Conservation (phyloP, 345 rosid genomes). For the Punica granatum region DNA sequence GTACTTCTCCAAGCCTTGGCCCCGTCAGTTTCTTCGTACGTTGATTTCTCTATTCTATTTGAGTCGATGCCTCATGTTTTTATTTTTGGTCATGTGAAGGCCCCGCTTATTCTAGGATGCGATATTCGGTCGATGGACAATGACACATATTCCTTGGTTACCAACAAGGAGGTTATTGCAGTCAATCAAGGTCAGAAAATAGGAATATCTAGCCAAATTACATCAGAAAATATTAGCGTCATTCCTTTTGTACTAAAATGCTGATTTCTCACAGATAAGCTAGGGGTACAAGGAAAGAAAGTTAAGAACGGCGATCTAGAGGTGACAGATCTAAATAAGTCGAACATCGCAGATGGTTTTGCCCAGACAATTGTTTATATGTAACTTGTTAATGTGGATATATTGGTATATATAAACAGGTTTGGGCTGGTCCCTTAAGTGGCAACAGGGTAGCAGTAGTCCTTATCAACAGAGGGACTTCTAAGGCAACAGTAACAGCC, state of each 20-base stretch:
- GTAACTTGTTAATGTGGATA: neutral
- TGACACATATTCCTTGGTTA: conserved; percentile 41
- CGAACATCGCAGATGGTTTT: neutral
- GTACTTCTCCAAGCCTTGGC: conserved; percentile 1
- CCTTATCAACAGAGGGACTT: conserved; percentile 48
- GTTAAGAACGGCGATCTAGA: conserved; percentile 54
- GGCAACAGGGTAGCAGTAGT: conserved; percentile 48
- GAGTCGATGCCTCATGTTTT: neutral
- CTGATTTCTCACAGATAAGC: conserved; percentile 35
- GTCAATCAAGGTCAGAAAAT: conserved; percentile 59
- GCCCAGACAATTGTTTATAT: neutral
- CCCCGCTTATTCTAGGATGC: conserved; percentile 75
- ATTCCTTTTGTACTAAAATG: neutral
- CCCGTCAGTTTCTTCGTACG: neutral
- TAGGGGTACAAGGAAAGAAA: conserved; percentile 78
- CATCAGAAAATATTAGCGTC: neutral
- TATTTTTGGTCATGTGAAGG: conserved; percentile 18
- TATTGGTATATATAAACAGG: conserved; percentile 12
- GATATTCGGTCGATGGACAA: conserved; percentile 65
- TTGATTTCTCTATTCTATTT: neutral
- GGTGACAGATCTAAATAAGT: conserved; percentile 26
- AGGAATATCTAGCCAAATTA: neutral
- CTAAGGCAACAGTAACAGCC: conserved; percentile 38
- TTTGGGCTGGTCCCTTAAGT: conserved; percentile 75
- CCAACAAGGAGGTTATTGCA: conserved; percentile 74